Evolutionary conservation across 2,329 filamentous ascomycete species (phyloP).

Genomic region (Cadophora sp.): DNA sequence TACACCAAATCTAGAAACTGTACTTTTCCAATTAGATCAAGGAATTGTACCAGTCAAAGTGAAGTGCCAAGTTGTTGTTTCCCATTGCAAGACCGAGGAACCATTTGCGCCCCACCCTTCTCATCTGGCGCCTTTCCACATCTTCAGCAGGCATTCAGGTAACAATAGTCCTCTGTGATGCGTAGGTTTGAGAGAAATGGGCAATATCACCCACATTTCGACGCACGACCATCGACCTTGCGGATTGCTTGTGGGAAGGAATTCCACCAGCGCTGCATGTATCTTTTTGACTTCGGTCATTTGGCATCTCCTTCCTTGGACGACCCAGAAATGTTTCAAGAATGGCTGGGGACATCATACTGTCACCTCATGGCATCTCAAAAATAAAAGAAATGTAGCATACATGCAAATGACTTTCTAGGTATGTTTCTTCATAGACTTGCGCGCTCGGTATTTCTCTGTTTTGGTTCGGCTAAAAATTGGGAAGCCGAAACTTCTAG

Average conservation of each 20-base stretch:
- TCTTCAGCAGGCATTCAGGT: too few species aligned
- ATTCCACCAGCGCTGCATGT: too few species aligned
- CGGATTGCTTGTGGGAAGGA: too few species aligned
- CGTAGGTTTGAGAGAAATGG: too few species aligned
- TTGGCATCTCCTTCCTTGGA: background rate
- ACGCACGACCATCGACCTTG: too few species aligned
- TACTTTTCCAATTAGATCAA: too few species aligned
- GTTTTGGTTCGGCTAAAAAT: conserved; percentile 11
- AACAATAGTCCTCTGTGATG: too few species aligned
- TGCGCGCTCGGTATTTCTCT: background rate
- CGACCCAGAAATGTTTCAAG: background rate
- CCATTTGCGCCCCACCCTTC: too few species aligned
- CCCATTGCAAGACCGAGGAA: background rate
- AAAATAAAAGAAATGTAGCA: background rate
- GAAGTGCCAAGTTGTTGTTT: background rate
- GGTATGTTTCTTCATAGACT: background rate
- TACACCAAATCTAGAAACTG: background rate
- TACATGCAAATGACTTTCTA: background rate
- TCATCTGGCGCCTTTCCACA: too few species aligned
- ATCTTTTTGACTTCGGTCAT: too few species aligned
- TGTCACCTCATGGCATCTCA: background rate
- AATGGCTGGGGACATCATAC: background rate
- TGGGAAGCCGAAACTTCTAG: background rate
- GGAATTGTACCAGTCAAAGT: background rate
- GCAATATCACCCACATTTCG: too few species aligned